Evolutionary conservation across 192 early-diverging fungal species (phyloP).

Genomic region (Paraglomus brasilianum): DNA sequence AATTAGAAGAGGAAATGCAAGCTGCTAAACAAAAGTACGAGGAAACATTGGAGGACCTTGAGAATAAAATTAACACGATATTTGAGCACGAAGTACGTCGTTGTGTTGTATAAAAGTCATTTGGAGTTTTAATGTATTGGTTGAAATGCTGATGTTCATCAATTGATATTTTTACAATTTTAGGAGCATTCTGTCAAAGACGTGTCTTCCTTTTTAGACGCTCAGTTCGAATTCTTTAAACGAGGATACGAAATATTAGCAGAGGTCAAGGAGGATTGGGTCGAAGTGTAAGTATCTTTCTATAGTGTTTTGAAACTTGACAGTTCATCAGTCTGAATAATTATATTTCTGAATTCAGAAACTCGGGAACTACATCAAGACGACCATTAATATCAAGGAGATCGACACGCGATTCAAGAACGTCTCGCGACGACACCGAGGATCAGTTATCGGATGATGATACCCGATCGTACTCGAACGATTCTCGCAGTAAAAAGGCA

Average conservation of each 20-base stretch:
- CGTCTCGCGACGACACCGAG: too few species aligned
- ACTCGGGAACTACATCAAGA: too few species aligned
- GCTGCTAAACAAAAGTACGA: constrained; percentile 92
- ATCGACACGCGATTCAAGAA: too few species aligned
- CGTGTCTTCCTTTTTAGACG: constrained; percentile 35
- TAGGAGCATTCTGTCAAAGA: constrained; percentile 37
- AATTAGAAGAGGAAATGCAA: constrained; percentile 87
- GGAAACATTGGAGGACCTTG: constrained; percentile 77
- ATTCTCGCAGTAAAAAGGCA: too few species aligned
- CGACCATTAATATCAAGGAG: too few species aligned
- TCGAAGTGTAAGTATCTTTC: constrained; percentile 13
- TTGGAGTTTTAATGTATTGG: not conserved
- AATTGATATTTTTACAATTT: not conserved
- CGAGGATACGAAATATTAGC: constrained; percentile 12
- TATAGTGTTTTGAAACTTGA: not conserved
- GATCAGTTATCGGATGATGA: too few species aligned
- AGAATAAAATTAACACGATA: constrained; percentile 76
- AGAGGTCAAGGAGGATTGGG: constrained; percentile 18
- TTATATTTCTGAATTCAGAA: too few species aligned
- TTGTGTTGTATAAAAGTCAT: constrained; percentile 37
- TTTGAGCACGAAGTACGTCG: constrained; percentile 78
- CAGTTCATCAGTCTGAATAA: too few species aligned
- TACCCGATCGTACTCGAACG: too few species aligned
- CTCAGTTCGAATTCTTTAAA: constrained; percentile 33
- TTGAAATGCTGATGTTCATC: not conserved